phyloP scores from a whole-genome alignment of 2,329 filamentous ascomycete species.

The Diaporthe ampelina region DNA sequence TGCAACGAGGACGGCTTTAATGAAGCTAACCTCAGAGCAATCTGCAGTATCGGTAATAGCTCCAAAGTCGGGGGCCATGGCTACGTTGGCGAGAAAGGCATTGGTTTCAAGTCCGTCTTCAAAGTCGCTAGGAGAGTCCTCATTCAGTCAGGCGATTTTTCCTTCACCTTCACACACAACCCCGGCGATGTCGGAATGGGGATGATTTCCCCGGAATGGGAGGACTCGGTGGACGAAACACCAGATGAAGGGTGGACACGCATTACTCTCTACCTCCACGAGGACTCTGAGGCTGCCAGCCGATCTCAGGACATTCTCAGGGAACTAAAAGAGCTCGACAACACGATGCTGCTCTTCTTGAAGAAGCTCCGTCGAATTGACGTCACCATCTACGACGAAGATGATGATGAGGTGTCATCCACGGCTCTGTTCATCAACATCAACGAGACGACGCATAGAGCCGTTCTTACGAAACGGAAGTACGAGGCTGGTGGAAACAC shows the following conservation, averaged over 20 bases:
- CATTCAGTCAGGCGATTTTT: constrained; percentile 57
- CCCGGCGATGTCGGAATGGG: constrained; percentile 53
- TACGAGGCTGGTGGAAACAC: background rate
- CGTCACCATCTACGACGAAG: no score
- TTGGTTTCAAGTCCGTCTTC: constrained; percentile 67
- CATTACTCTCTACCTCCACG: constrained; percentile 38
- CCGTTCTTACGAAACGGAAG: no score
- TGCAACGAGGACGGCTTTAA: constrained; percentile 66
- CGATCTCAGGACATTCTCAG: no score
- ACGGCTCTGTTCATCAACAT: no score
- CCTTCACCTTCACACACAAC: constrained; percentile 57
- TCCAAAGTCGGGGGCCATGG: constrained; percentile 56
- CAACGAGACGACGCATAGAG: no score
- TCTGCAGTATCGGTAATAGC: constrained; percentile 61
- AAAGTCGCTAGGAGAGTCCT: constrained; percentile 57
- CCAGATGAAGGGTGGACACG: constrained; percentile 35
- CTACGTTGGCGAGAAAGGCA: constrained; percentile 65
- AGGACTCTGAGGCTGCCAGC: background rate
- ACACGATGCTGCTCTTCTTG: constrained; percentile 58
- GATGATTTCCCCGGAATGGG: constrained; percentile 50
- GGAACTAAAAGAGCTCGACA: constrained; percentile 49
- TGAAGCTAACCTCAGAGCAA: constrained; percentile 56
- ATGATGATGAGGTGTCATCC: no score
- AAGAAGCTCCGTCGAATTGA: constrained; percentile 47
- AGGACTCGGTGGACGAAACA: constrained; percentile 1